A percentile compares a stretch with the other conserved stretches of the same genome.
phyloP scores from a whole-genome alignment of 176 grass and related monocot genomes.

The Avena sativa region DNA sequence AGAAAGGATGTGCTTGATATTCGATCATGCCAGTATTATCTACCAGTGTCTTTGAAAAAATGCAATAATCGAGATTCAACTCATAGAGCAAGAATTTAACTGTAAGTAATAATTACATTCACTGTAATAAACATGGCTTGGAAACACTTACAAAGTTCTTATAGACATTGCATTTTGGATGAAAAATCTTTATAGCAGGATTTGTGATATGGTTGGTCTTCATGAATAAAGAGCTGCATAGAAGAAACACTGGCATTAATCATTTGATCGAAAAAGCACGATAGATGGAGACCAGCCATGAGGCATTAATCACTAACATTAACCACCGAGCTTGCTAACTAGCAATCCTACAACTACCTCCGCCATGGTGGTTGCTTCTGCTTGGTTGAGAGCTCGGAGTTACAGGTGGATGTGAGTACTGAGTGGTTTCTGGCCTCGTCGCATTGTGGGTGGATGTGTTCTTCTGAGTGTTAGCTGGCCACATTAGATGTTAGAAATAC shows the following conservation, averaged over 20 bases:
- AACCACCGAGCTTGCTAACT: background rate
- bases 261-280: constrained; percentile 24
- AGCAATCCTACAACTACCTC: background rate
- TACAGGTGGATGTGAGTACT: background rate
- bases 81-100: constrained; percentile 21
- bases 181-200: constrained; percentile 78
- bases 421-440: background rate
- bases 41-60: constrained; percentile 67
- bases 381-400: background rate
- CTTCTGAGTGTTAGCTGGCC: background rate
- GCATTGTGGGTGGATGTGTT: background rate
- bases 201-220: constrained; percentile 78
- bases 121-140: constrained; percentile 14
- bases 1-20: constrained; percentile 93
- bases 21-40: constrained; percentile 74
- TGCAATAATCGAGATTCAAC: constrained; percentile 28
- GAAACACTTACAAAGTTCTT: constrained; percentile 68
- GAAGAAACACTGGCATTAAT: constrained; percentile 38
- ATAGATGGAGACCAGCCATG: background rate
- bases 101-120: background rate
- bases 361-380: background rate
- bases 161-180: constrained; percentile 93
- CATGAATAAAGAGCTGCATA: constrained; percentile 72
- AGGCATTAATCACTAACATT: no score
- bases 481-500: background rate